phyloP scores from a whole-genome alignment of 1,284 basidiomycete species.

The Ceratobasidium papillatum region DNA sequence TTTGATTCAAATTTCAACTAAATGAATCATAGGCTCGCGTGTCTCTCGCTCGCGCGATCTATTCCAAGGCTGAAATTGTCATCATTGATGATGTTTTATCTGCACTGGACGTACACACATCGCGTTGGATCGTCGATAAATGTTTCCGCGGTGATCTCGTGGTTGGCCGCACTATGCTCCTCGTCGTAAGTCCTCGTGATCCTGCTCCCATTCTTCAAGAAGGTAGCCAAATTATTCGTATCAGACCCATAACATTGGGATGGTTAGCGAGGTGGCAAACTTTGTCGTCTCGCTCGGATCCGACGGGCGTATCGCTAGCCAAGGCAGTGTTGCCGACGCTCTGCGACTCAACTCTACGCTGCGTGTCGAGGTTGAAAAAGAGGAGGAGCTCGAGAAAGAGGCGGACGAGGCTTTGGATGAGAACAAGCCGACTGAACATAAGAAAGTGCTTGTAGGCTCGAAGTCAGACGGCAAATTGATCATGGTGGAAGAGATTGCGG shows the following conservation, averaged over 20 bases:
- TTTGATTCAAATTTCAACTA: neutral
- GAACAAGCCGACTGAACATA: constrained; percentile 50
- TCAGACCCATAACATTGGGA: constrained; percentile 76
- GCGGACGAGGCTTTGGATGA: constrained; percentile 49
- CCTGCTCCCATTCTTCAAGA: too few species aligned
- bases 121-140: constrained; percentile 80
- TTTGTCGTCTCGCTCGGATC: constrained; percentile 67
- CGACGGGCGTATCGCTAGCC: constrained; percentile 62
- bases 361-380: constrained; percentile 45
- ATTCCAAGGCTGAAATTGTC: constrained; percentile 76
- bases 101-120: constrained; percentile 65
- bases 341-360: constrained; percentile 52
- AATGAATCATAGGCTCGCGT: constrained; percentile 72
- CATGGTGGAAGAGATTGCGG: constrained; percentile 66
- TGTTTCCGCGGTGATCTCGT: constrained; percentile 76
- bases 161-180: constrained; percentile 71
- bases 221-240: neutral
- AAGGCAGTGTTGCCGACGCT: constrained; percentile 60
- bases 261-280: constrained; percentile 69
- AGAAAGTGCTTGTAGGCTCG: constrained; percentile 46
- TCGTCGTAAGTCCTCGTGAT: constrained; percentile 64
- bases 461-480: constrained; percentile 61
- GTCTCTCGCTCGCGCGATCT: constrained; percentile 81
- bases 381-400: constrained; percentile 54
- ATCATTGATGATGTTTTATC: constrained; percentile 59